These are phyloP conservation scores for Tetracladium marchalianum DNA, from an alignment of 495 filamentous ascomycete genomes.

Conservation along the genomic window DNA sequence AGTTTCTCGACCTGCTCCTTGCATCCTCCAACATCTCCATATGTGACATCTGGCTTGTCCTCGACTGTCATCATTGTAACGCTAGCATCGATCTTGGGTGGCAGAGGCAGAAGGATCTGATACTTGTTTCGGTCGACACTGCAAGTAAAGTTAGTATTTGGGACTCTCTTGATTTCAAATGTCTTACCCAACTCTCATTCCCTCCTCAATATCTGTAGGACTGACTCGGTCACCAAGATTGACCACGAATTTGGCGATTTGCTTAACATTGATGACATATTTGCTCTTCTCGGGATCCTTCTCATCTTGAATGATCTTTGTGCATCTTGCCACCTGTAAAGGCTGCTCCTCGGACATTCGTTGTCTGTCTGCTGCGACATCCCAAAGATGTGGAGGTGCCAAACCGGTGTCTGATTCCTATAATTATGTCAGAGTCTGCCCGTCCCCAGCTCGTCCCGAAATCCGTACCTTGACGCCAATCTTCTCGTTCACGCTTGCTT, in stretches of 20 bases:
- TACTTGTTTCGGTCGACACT: slow-evolving; percentile 98
- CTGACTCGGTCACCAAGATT: slow-evolving; percentile 94
- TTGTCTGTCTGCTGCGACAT: slow-evolving; percentile 93
- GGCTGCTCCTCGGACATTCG: slow-evolving; percentile 98
- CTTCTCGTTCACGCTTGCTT: slow-evolving; percentile 95
- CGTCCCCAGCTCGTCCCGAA: background rate
- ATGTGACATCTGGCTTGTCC: slow-evolving; percentile 98
- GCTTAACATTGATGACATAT: slow-evolving; percentile 99
- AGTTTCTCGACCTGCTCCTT: slow-evolving; percentile 99
- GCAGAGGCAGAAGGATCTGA: slow-evolving; percentile 93
- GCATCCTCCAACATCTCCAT: slow-evolving; percentile 96
- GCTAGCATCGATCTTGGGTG: slow-evolving; percentile 96
- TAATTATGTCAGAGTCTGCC: slow-evolving; percentile 2
- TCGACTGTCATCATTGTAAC: slow-evolving; percentile 99
- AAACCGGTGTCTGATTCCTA: slow-evolving; percentile 98
- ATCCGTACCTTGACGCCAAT: slow-evolving; percentile 53
- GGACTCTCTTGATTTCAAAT: slow-evolving; percentile 11
- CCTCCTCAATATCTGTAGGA: slow-evolving; percentile 98
- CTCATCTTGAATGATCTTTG: slow-evolving; percentile 97
- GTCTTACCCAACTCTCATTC: slow-evolving; percentile 83
- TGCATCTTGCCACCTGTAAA: slow-evolving; percentile 93
- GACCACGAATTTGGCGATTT: slow-evolving; percentile 98
- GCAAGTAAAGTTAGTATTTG: slow-evolving; percentile 2
- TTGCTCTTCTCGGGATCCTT: slow-evolving; percentile 97
- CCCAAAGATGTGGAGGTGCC: slow-evolving; percentile 96